Base-by-base conservation (phyloP, 345 rosid species). In the Durio zibethinus region DNA sequence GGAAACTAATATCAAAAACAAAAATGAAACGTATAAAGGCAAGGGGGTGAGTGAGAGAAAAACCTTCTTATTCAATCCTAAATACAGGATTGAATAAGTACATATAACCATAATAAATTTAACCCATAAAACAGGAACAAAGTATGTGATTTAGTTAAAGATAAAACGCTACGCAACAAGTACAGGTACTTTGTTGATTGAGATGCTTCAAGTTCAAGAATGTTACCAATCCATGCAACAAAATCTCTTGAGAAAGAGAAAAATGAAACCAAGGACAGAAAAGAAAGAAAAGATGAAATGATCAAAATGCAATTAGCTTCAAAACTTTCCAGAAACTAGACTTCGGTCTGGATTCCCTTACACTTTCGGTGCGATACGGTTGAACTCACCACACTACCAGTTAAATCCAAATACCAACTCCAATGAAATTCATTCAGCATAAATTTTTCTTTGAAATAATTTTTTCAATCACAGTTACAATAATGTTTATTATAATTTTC, bases 1-100 rank as follows among this genome's bases (percentile, higher is more conserved):
- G 93, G 95, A 73, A 89, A 91, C 95, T 91, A 77, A 82, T 71
- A 16, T 18, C 61, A 47, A 9, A 0, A 20, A 29, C 50, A 74
- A 67, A 14, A 36, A 29, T 18, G 10, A 31, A 29, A 16, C 21
- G 1, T 68, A n/a, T 70, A 70, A 48, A 38, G 3, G 14, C 11
- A 10, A 6, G 68, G 43, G 43, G 5, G 11, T 31, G 38, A 33
- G 31, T 7, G 21, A 62, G 42, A 27, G 38, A 33, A 18, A 50
- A 36, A 57, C 35, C 0, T 16, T 21, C 25, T 54, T 52, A n/a
- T 72, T 7, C 50, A 54, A 54, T 36, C 4, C 74, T 29, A 25
- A 62, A 23, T 21, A 42, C 52, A 20, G 7, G 2, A 42, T 3
- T 11, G 21, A 66, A 10, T 10, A 63, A 35, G 25, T 8, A 35